Percentiles rank a stretch among this genome's conserved stretches.
phyloP scores from a whole-genome alignment of 805 yeast genomes.

The Candida ortonii region DNA sequence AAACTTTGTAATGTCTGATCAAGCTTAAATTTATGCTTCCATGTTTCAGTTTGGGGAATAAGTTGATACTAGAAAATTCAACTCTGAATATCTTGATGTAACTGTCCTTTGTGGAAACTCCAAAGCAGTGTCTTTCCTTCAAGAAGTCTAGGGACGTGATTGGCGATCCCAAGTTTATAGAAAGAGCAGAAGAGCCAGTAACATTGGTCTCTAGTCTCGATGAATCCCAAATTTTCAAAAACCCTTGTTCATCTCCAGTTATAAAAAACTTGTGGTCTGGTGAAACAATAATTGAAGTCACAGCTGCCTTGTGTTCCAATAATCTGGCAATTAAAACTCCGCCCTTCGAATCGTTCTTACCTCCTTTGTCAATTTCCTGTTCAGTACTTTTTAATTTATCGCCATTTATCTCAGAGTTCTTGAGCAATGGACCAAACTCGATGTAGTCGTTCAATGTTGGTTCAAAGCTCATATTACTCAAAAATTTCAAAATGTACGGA shows the following conservation, averaged over 20 bases:
- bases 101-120: slow-evolving; percentile 51
- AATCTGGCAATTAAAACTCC: slow-evolving; percentile 63
- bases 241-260: slow-evolving; percentile 76
- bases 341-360: slow-evolving; percentile 1
- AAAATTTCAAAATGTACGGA: slow-evolving; percentile 56
- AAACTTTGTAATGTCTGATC: slow-evolving; percentile 42
- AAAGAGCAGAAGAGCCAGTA: slow-evolving; percentile 45
- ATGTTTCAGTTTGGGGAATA: slow-evolving; percentile 7
- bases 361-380: slow-evolving; percentile 1
- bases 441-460: slow-evolving; percentile 58
- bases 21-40: slow-evolving; percentile 23
- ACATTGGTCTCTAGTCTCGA: slow-evolving; percentile 61
- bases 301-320: slow-evolving; percentile 55
- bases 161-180: slow-evolving; percentile 46
- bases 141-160: slow-evolving; percentile 52
- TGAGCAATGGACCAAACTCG: slow-evolving; percentile 58
- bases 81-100: slow-evolving; percentile 41
- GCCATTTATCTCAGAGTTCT: slow-evolving; percentile 4
- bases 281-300: slow-evolving; percentile 57
- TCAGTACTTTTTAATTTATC: slow-evolving; percentile 1
- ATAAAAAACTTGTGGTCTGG: slow-evolving; percentile 65
- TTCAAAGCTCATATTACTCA: slow-evolving; percentile 50
- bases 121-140: slow-evolving; percentile 54
- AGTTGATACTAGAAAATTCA: slow-evolving; percentile 23
- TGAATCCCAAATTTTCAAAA: slow-evolving; percentile 76